Evolutionary conservation across 805 yeast genomes (phyloP).

Genomic region (Sugiyamaella floridensis): DNA sequence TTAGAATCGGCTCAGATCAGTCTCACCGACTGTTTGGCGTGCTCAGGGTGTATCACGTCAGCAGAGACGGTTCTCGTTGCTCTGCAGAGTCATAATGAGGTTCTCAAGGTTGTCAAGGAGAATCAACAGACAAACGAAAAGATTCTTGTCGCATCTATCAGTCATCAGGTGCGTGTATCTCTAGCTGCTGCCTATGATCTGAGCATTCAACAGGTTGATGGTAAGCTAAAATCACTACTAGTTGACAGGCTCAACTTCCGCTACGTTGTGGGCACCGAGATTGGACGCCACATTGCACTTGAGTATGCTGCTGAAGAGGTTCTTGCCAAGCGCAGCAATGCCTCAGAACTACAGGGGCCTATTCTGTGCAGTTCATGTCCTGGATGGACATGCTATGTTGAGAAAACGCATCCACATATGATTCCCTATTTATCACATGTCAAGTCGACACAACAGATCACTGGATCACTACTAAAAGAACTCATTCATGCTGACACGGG

Average conservation of each 20-base stretch:
- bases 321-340: conserved; percentile 16
- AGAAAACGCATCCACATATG: conserved; percentile 86
- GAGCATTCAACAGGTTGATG: conserved; percentile 52
- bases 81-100: conserved; percentile 79
- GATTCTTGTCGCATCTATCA: conserved; percentile 64
- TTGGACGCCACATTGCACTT: conserved; percentile 68
- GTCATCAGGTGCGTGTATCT: conserved; percentile 83
- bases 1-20: conserved; percentile 81
- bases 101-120: conserved; percentile 50
- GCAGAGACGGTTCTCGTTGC: conserved; percentile 94
- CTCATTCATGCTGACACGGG: conserved; percentile 35
- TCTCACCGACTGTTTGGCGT: conserved; percentile 88
- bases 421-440: conserved; percentile 63
- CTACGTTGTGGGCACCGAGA: conserved; percentile 75
- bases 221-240: conserved; percentile 51
- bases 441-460: conserved; percentile 89
- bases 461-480: conserved; percentile 69
- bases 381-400: conserved; percentile 94
- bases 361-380: conserved; percentile 76
- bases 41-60: conserved; percentile 94
- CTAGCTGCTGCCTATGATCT: conserved; percentile 60
- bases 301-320: conserved; percentile 42
- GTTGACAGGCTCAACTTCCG: conserved; percentile 55
- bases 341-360: conserved; percentile 34
- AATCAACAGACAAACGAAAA: conserved; percentile 20